phyloP scores from a whole-genome alignment of 257 asterid genomes.

The Rhazya stricta region DNA sequence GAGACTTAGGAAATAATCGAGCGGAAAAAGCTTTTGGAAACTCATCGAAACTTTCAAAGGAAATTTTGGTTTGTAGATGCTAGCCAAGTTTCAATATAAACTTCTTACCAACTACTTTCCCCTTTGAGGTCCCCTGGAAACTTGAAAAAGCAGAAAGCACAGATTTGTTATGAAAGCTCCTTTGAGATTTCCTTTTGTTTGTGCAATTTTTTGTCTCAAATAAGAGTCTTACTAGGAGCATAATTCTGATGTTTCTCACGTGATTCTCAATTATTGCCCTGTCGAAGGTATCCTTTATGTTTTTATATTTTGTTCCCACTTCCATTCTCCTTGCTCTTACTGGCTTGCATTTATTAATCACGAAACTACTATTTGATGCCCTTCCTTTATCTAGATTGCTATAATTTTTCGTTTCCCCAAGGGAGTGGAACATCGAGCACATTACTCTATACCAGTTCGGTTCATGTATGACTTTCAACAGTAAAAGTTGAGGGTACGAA shows the following conservation, averaged over 20 bases:
- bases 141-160: too few species aligned
- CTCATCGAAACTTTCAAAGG: neutral
- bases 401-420: neutral
- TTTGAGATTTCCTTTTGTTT: neutral
- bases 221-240: too few species aligned
- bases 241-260: neutral
- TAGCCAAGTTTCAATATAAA: neutral
- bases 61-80: neutral
- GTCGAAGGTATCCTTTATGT: neutral
- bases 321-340: neutral
- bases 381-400: too few species aligned
- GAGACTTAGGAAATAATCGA: neutral
- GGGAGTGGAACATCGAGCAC: neutral
- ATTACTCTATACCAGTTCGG: neutral
- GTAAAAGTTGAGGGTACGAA: neutral
- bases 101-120: neutral
- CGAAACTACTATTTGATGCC: too few species aligned
- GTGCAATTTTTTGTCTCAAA: neutral
- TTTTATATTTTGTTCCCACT: too few species aligned
- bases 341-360: neutral
- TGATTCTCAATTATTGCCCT: neutral
- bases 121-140: neutral
- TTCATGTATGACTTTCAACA: too few species aligned
- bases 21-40: neutral
- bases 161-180: neutral